Evolutionary conservation across 225 moss, liverwort and hornwort species (phyloP), one percentile per base, ranked within the genome.

Genomic region (Marchantia polymorpha): DNA sequence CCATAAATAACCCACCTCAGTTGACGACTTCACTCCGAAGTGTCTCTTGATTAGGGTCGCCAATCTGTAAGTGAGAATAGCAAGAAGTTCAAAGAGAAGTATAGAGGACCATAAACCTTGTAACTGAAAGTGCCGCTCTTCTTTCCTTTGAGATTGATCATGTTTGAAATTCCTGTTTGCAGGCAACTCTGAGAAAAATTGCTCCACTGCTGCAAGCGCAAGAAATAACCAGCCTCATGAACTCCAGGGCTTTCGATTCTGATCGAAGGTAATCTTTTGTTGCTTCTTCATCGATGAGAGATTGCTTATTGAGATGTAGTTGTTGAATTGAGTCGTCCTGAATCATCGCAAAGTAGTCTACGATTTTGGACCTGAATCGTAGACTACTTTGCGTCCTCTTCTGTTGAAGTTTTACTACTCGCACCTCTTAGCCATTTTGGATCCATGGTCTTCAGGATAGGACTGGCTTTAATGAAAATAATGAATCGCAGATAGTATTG

Each of bases 161-260:
- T 60, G 19, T 60, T 2, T 66, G 47, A 19, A 48, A 14, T 63
- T 11, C 52, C 2, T 20, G 50, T 87, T 64, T 85, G 79, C 94
- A 99, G 97, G 86, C 90, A 68, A 94, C 94, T 46, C 76, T 99
- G 11, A 94, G 93, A 79, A 89, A 78, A 83, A 92, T 99, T 81
- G 89, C 97, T 82, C 94, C 97, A 23, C 85, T 99, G 72, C 83
- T 99, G 75, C 89, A 93, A 67, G 92, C 92, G 25, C 90, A 94
- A 88, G 93, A 92, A 71, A 85, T 94, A 64, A 90, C 74, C 64
- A 89, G 84, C 49, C 81, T 99, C 73, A 79, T 89, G 75, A 94
- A 92, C 79, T 86, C 94, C 65, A 93, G 92, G 80, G 86, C 91
- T 6, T 93, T 89, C 80, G 85, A 89, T 64, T 85, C 83, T 19